Percentiles rank a stretch among this genome's conserved stretches.
Conservation (phyloP, 2,329 filamentous ascomycete genomes). For the Amesomyces nigricolor region DNA sequence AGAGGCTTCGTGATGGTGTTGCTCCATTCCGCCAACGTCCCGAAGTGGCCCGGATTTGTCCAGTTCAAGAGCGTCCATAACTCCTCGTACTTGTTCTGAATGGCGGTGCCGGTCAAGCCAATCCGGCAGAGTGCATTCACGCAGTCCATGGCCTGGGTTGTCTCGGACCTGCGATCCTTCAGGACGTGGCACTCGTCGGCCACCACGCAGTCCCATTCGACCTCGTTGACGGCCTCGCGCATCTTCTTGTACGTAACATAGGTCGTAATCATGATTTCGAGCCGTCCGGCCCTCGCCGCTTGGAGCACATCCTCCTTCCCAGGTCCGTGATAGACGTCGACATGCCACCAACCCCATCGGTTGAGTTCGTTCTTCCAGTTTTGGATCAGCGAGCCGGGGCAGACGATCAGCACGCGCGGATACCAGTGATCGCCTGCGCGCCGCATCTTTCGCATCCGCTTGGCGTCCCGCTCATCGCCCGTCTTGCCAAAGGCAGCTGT, state of each 20-base stretch:
- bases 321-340: conserved; percentile 72
- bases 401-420: conserved; percentile 76
- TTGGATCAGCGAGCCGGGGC: conserved; percentile 77
- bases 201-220: conserved; percentile 90
- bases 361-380: conserved; percentile 87
- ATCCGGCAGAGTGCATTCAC: conserved; percentile 89
- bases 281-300: conserved; percentile 66
- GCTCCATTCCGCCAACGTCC: conserved; percentile 67
- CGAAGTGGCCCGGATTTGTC: conserved; percentile 77
- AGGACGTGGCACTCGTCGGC: conserved; percentile 91
- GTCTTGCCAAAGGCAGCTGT: conserved; percentile 92
- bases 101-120: conserved; percentile 89
- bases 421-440: conserved; percentile 66
- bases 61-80: conserved; percentile 95
- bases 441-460: conserved; percentile 82
- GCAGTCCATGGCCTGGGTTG: conserved; percentile 80
- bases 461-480: conserved; percentile 76
- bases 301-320: conserved; percentile 64
- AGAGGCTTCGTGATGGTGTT: conserved; percentile 71
- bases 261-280: conserved; percentile 92
- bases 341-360: conserved; percentile 94
- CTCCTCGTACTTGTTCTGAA: conserved; percentile 97
- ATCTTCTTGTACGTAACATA: conserved; percentile 85
- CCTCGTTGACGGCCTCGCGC: conserved; percentile 66
- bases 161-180: conserved; percentile 72